Evolutionary conservation across 1,139 yeast genomes (phyloP).

Genomic region (Yamadazyma siamensis): DNA sequence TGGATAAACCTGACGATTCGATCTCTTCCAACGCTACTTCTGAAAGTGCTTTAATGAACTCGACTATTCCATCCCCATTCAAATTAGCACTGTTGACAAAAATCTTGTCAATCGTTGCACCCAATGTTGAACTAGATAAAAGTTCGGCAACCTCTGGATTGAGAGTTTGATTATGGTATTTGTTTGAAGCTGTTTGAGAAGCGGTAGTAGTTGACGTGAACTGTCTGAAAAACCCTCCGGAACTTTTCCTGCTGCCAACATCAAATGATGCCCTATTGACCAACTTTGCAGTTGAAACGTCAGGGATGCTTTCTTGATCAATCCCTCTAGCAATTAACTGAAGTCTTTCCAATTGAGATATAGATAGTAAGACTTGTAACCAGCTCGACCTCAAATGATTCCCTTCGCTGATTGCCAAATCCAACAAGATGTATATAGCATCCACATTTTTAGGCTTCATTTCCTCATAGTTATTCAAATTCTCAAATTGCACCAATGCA

Average conservation of each 20-base stretch:
- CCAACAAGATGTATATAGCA: slow-evolving; percentile 73
- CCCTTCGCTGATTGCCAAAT: slow-evolving; percentile 78
- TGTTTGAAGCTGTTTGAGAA: slow-evolving; percentile 41
- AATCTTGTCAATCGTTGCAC: slow-evolving; percentile 81
- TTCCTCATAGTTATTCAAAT: slow-evolving; percentile 74
- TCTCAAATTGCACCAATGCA: slow-evolving; percentile 84
- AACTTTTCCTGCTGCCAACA: slow-evolving; percentile 39
- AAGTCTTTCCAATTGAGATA: slow-evolving; percentile 87
- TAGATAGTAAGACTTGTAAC: slow-evolving; percentile 76
- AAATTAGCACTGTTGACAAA: slow-evolving; percentile 80
- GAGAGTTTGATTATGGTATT: slow-evolving; percentile 44
- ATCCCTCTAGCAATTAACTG: slow-evolving; percentile 88
- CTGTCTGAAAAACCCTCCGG: slow-evolving; percentile 48
- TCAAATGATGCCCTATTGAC: slow-evolving; percentile 60
- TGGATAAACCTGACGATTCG: slow-evolving; percentile 78
- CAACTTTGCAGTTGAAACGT: slow-evolving; percentile 71
- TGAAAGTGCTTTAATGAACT: slow-evolving; percentile 82
- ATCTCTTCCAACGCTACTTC: slow-evolving; percentile 90
- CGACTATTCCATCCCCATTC: slow-evolving; percentile 79
- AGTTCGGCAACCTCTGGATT: slow-evolving; percentile 40
- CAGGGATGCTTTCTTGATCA: slow-evolving; percentile 82
- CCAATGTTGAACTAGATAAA: slow-evolving; percentile 71
- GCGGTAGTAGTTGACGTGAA: slow-evolving; percentile 28
- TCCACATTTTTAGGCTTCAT: slow-evolving; percentile 76
- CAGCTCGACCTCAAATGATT: slow-evolving; percentile 68